These are phyloP conservation scores for Rhynchospora tenuis DNA, from an alignment of 176 grass and related monocot genomes.

Conservation along the genomic window DNA sequence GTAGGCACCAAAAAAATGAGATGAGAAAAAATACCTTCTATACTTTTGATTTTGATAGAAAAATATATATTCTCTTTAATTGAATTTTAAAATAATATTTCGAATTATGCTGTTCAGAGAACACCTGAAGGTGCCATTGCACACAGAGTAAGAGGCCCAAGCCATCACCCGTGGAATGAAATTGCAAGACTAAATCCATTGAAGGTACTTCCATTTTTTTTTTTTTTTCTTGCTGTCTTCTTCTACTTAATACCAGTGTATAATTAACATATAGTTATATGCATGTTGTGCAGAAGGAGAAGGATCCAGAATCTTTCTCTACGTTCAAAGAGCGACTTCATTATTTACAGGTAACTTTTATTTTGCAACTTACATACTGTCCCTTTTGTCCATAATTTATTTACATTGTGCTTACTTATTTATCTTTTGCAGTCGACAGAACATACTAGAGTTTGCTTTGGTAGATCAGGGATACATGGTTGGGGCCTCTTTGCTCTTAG, in stretches of 20 bases:
- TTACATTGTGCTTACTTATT: constrained; percentile 13
- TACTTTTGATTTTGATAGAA: background rate
- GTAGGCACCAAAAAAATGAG: background rate
- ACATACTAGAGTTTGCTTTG: constrained; percentile 94
- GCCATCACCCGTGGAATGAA: constrained; percentile 62
- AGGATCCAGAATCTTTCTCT: constrained; percentile 80
- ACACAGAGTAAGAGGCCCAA: constrained; percentile 57
- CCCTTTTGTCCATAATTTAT: background rate
- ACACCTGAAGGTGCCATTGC: constrained; percentile 56
- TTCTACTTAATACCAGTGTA: background rate
- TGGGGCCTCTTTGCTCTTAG: constrained; percentile 93
- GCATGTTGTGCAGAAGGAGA: constrained; percentile 59
- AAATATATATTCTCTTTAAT: background rate
- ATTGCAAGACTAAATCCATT: constrained; percentile 69
- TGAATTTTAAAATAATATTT: background rate
- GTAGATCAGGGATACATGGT: constrained; percentile 97
- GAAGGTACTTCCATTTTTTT: constrained; percentile 50
- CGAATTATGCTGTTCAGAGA: constrained; percentile 46
- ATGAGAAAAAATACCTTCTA: background rate
- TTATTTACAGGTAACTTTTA: constrained; percentile 74
- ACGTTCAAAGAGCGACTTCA: constrained; percentile 85
- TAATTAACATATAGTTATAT: constrained; percentile 30
- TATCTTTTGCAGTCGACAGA: constrained; percentile 66
- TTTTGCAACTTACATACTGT: background rate
- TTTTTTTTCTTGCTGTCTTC: background rate